Evolutionary conservation across 352 stramenopile genomes (phyloP).

Genomic region (Globisporangium apiculatum): DNA sequence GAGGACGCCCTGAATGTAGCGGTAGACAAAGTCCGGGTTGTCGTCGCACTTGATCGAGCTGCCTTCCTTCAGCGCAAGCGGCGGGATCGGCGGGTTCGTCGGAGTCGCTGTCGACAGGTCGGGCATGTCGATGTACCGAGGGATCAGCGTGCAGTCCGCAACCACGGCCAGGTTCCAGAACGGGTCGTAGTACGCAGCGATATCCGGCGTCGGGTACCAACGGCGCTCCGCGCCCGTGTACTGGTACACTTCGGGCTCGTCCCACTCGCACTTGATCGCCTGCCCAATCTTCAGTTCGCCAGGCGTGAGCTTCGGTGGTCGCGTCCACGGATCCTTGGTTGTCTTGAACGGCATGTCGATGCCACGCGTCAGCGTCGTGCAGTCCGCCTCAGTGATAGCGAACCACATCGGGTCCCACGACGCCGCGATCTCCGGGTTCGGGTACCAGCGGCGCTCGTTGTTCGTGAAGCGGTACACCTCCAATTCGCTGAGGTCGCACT

Average conservation of each 20-base stretch:
- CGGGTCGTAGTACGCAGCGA: conserved; percentile 19
- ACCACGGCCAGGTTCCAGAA: conserved; percentile 6
- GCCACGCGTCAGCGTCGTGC: conserved; percentile 7
- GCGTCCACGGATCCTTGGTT: neutral
- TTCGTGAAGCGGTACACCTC: conserved; percentile 15
- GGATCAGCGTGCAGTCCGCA: conserved; percentile 13
- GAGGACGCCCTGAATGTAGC: conserved; percentile 11
- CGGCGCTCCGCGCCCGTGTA: conserved; percentile 5
- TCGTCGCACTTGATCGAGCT: conserved; percentile 9
- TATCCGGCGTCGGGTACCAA: conserved; percentile 9
- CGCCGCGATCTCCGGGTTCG: conserved; percentile 10
- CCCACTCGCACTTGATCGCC: conserved; percentile 13
- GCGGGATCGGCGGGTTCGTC: conserved; percentile 10
- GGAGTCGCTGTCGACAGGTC: too few species aligned
- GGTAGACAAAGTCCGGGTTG: conserved; percentile 6
- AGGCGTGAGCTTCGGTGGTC: neutral
- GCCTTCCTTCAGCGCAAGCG: neutral
- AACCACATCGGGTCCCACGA: conserved; percentile 22
- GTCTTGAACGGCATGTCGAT: conserved; percentile 4
- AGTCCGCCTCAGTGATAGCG: conserved; percentile 9
- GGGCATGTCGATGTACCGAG: conserved; percentile 3
- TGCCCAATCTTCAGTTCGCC: neutral
- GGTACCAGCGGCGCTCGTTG: conserved; percentile 14
- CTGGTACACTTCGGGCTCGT: conserved; percentile 7
- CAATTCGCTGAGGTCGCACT: conserved; percentile 7